Base-by-base conservation (phyloP, 345 rosid genomes). In the Nephelium lappaceum region DNA sequence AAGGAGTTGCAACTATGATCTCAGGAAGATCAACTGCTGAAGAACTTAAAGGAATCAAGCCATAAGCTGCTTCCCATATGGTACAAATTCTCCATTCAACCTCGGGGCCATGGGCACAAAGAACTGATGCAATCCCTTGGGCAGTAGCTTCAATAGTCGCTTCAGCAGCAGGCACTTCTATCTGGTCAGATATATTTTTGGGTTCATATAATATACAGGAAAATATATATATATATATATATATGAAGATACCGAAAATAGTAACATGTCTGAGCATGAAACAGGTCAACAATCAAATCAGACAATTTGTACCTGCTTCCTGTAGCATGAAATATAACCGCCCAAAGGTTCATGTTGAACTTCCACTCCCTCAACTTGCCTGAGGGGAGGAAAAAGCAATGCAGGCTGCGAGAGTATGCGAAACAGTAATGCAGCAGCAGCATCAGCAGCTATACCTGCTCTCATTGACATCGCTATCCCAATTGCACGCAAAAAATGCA, bases 21-120 rank as follows among this genome's bases (percentile, higher is more conserved):
- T 95, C 99, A 0, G 99, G 98, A 86, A 95, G 99, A 92, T 95
- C 99, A 78, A 95, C 96, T 7, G 89, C 97, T 12, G 99, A 95
- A 74, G 99, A 95, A 78, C 96, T 92, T 77, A 95, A 83, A 51
- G 99, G 99, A 81, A 95, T 92, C 80, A 95, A 78, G 63, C 99
- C 99, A 75, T 95, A 95, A 45, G 99, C 98, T 71, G 99, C 99
- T 88, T 95, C 99, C 99, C 99, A 95, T 69, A 95, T 95, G 42
- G 99, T 95, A 84, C 99, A 95, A 58, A 95, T 95, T 87, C 99
- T 90, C 99, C 99, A 95, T 72, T 95, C 99, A 69, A 95, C 99
- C 83, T 95, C 98, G 38, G 99, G 98, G 62, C 99, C 99, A 72
- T 95, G 99, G 81, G 98, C 99, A 86, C 99, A 95, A 78, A 95